Evolutionary conservation across 305 asterid genomes (phyloP).

Genomic region (Euphrasia arctica): DNA sequence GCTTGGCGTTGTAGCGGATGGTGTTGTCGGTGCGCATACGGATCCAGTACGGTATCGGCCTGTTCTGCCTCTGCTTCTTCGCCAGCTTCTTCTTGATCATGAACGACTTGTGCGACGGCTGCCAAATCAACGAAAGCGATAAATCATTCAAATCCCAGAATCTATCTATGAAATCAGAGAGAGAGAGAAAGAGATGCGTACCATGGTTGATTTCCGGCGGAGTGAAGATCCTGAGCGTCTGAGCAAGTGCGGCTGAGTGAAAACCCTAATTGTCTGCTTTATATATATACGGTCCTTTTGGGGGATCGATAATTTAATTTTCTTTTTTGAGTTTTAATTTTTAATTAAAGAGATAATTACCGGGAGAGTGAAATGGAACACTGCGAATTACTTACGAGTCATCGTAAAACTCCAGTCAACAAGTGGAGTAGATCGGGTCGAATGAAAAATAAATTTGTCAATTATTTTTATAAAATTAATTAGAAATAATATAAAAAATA

Average conservation of each 20-base stretch:
- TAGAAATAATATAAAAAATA: no score
- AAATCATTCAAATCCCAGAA: neutral
- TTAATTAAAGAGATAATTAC: no score
- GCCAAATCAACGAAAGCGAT: neutral
- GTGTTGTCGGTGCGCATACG: slow-evolving; percentile 71
- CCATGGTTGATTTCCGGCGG: slow-evolving; percentile 30
- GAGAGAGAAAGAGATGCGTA: slow-evolving; percentile 11
- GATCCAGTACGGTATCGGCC: slow-evolving; percentile 81
- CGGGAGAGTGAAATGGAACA: neutral
- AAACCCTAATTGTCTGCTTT: slow-evolving; percentile 26
- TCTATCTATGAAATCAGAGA: neutral
- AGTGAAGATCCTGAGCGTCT: neutral
- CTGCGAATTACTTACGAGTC: no score
- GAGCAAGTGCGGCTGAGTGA: slow-evolving; percentile 8
- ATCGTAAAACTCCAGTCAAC: no score
- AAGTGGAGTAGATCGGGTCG: no score
- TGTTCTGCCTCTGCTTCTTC: slow-evolving; percentile 79
- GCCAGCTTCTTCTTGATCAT: slow-evolving; percentile 71
- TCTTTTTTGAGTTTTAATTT: neutral
- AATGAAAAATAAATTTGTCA: no score
- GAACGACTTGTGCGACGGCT: slow-evolving; percentile 71
- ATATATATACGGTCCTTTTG: slow-evolving; percentile 12
- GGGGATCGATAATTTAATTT: neutral
- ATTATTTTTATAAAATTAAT: no score
- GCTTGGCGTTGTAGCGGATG: slow-evolving; percentile 78